Conservation (phyloP, 2,329 filamentous ascomycete genomes). For the Ophiosphaerella korrae region DNA sequence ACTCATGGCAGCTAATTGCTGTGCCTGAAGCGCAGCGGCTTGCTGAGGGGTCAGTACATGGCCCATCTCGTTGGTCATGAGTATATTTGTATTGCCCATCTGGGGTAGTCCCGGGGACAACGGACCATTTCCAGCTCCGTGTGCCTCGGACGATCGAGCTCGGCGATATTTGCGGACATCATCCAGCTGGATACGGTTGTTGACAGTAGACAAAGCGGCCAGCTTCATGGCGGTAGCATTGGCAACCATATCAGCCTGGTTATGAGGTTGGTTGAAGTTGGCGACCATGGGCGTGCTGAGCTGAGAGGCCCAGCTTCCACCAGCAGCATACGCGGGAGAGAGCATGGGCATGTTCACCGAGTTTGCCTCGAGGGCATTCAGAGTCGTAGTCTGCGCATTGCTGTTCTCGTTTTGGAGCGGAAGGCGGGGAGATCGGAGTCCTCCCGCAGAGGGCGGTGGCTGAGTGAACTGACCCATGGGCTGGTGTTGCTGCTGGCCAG, state of each 20-base stretch:
- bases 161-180: conserved; percentile 96
- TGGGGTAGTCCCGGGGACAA: conserved; percentile 67
- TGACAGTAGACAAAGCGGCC: conserved; percentile 93
- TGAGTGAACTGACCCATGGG: conserved; percentile 92
- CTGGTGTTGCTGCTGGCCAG: conserved; percentile 67
- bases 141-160: conserved; percentile 83
- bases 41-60: conserved; percentile 74
- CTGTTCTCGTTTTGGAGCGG: conserved; percentile 66
- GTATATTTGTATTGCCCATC: conserved; percentile 74
- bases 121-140: conserved; percentile 63
- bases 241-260: conserved; percentile 95
- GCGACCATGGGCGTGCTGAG: conserved; percentile 95
- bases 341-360: conserved; percentile 77
- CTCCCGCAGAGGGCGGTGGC: conserved; percentile 73
- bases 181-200: conserved; percentile 95
- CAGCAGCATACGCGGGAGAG: conserved; percentile 76
- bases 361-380: conserved; percentile 73
- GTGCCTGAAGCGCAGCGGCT: conserved; percentile 62
- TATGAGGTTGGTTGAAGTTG: conserved; percentile 70
- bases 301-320: conserved; percentile 98
- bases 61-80: conserved; percentile 94
- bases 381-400: conserved; percentile 82
- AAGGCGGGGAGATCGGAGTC: conserved; percentile 79
- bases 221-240: conserved; percentile 99
- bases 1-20: conserved; percentile 83